Conservation (phyloP, 148 eudicot species). For the Camellia lanceoleosa region DNA sequence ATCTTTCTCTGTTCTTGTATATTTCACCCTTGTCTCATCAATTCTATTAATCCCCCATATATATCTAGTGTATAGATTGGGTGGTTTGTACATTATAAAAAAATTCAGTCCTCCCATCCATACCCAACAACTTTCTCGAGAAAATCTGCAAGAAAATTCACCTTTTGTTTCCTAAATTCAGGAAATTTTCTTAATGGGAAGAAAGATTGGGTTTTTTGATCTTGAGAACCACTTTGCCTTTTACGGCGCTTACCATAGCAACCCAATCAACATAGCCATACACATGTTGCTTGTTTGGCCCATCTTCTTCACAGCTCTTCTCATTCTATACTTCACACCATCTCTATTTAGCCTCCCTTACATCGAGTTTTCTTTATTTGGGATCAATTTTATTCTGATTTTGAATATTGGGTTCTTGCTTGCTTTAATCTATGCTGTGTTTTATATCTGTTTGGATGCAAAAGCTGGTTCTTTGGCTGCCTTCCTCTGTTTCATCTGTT, state of each 20-base stretch:
- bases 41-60: no score
- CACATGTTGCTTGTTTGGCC: constrained; percentile 66
- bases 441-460: constrained; percentile 42
- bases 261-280: constrained; percentile 51
- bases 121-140: neutral
- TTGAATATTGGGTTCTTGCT: constrained; percentile 30
- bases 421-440: constrained; percentile 34
- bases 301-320: constrained; percentile 35
- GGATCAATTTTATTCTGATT: constrained; percentile 8
- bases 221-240: constrained; percentile 57
- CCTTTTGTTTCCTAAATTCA: neutral
- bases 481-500: constrained; percentile 46
- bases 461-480: constrained; percentile 61
- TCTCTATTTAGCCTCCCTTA: constrained; percentile 28
- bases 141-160: neutral
- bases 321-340: constrained; percentile 33
- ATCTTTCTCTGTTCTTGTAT: no score
- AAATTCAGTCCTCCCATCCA: no score
- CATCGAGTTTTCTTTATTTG: constrained; percentile 4
- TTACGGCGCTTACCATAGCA: constrained; percentile 59
- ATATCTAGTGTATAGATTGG: no score
- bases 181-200: neutral
- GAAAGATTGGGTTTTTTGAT: constrained; percentile 29
- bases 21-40: no score
- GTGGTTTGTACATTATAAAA: no score